Percentiles rank a stretch among this genome's conserved stretches.
Evolutionary conservation across 176 grass and related monocot species (phyloP).

Genomic region (Bolboschoenus planiculmis): DNA sequence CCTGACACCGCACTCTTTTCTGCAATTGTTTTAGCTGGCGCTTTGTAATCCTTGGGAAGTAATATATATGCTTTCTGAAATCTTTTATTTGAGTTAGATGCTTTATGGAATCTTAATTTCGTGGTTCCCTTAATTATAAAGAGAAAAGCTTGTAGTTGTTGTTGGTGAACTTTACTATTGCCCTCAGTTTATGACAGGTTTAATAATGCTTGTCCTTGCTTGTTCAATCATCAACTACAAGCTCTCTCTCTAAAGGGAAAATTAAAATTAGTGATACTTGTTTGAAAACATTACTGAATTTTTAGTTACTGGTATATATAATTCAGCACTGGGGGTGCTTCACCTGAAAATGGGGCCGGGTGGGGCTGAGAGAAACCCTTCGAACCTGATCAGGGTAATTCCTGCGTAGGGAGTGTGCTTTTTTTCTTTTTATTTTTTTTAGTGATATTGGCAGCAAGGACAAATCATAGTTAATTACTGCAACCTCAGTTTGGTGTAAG

Average conservation of each 20-base stretch:
- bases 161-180: not conserved
- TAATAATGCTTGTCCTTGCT: not conserved
- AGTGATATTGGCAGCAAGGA: constrained; percentile 36
- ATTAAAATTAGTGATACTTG: not conserved
- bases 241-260: not conserved
- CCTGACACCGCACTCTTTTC: not conserved
- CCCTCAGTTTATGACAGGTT: not conserved
- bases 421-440: constrained; percentile 39
- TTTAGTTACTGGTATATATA: constrained; percentile 61
- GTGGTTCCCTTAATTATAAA: not conserved
- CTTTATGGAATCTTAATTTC: not conserved
- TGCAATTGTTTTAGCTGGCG: not conserved
- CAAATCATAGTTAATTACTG: not conserved
- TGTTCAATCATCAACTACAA: not conserved
- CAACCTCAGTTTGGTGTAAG: not conserved
- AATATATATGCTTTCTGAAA: not conserved
- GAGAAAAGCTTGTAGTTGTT: not conserved
- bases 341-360: constrained; percentile 37
- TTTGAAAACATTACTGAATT: constrained; percentile 3
- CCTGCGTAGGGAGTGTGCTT: constrained; percentile 95
- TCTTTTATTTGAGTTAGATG: not conserved
- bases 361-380: constrained; percentile 92
- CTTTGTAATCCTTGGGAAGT: not conserved
- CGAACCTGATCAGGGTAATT: constrained; percentile 99
- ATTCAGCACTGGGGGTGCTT: constrained; percentile 87